These are phyloP conservation scores for Chaetomiaceae sp. DNA, from an alignment of 2,329 filamentous ascomycete species.

Conservation along the genomic window DNA sequence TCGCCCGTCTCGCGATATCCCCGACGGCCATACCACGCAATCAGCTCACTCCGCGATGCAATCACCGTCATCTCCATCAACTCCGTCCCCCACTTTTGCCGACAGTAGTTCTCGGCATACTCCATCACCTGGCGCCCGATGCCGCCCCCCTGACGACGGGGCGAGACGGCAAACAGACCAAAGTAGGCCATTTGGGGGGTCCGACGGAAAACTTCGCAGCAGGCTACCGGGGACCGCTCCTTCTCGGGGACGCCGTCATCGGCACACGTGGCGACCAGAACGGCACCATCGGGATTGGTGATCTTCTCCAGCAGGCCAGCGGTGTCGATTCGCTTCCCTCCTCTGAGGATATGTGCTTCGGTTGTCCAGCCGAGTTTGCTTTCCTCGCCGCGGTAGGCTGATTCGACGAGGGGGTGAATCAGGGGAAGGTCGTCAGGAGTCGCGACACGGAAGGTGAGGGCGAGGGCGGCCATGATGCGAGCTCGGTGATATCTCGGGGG, in stretches of 20 bases:
- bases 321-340: constrained; percentile 41
- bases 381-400: constrained; percentile 41
- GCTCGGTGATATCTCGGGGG: no score
- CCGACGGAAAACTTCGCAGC: constrained; percentile 39
- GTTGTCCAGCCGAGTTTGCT: constrained; percentile 43
- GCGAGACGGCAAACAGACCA: constrained; percentile 45
- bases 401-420: constrained; percentile 37
- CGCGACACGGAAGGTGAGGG: constrained; percentile 16
- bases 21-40: constrained; percentile 41
- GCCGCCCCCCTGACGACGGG: constrained; percentile 38
- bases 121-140: constrained; percentile 39
- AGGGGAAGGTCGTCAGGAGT: constrained; percentile 5
- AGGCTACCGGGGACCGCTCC: constrained; percentile 29
- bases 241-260: not conserved
- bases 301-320: constrained; percentile 33
- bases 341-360: constrained; percentile 40
- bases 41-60: constrained; percentile 39
- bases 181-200: constrained; percentile 35
- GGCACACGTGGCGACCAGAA: constrained; percentile 34
- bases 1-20: constrained; percentile 39
- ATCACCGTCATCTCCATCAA: constrained; percentile 43
- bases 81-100: constrained; percentile 29
- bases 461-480: not conserved
- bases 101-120: constrained; percentile 37
- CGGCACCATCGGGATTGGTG: constrained; percentile 31